Evolutionary conservation across 805 yeast genomes (phyloP), one percentile per base, ranked within the genome.

Genomic region (Priceomyces fermenticarens): DNA sequence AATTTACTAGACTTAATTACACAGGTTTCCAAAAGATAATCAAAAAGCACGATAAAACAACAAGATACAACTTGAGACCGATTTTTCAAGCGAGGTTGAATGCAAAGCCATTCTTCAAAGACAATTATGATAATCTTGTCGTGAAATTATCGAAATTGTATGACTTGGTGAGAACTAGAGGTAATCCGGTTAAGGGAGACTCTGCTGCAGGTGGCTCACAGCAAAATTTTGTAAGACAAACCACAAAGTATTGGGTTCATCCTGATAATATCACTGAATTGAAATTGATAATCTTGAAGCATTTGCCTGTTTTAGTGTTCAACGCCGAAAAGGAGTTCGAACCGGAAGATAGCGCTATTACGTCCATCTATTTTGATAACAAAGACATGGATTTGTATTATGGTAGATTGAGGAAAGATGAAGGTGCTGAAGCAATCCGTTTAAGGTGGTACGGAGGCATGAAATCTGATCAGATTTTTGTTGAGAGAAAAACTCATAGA

Each of bases 371-470:
- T 69, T 93, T 84, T 56, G 99, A 93, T 65, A 88, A 93, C 63
- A 77, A 81, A 51, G 81, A 83, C 48, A 77, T 93, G 75, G 97
- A 93, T 54, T 73, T 93, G 43, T 93, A 93, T 66, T 85, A 88
- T 52, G 99, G 99, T 28, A 81, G 99, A 65, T 75, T 93, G 55
- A 81, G 93, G 61, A 93, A 93, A 66, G 93, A 88, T 55, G 99
- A 93, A 72, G 99, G 99, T 63, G 99, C 99, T 4, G 99, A 93
- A 67, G 98, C 98, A 15, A 89, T 91, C 49, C 83, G 99, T 68
- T 75, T 93, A 59, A 83, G 99, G 72, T 93, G 99, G 99, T 93
- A 93, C 62, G 99, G 99, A 60, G 97, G 97, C 41, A 93, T 93
- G 99, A 75, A 77, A 40, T 77, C 90, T 2, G 97, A 91, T 52